These are phyloP conservation scores for Phtheirospermum japonicum DNA, from an alignment of 257 asterid species.

Conservation along the genomic window DNA sequence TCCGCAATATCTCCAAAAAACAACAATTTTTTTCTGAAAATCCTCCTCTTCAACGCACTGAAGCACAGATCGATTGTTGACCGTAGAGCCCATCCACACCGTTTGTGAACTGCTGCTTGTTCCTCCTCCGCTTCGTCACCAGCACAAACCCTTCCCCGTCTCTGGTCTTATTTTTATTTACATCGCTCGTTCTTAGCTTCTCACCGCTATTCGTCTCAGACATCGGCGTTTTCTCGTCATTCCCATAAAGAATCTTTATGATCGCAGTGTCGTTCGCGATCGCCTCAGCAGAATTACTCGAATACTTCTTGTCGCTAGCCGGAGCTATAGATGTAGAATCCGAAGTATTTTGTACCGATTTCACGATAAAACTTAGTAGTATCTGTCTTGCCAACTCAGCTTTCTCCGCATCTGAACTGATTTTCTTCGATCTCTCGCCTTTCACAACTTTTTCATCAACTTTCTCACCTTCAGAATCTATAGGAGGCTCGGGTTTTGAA, in stretches of 20 bases:
- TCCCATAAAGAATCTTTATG: conserved; percentile 62
- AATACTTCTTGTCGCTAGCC: conserved; percentile 43
- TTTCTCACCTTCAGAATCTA: conserved; percentile 50
- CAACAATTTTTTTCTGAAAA: neutral
- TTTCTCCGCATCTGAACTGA: conserved; percentile 61
- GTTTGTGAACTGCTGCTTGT: conserved; percentile 68
- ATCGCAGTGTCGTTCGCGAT: conserved; percentile 74
- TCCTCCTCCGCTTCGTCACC: conserved; percentile 82
- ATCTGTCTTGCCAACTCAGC: conserved; percentile 93
- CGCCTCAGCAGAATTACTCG: conserved; percentile 67
- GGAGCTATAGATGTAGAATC: conserved; percentile 44
- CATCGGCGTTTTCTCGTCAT: conserved; percentile 41
- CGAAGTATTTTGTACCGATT: conserved; percentile 73
- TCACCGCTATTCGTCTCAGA: conserved; percentile 30
- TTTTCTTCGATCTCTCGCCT: conserved; percentile 49
- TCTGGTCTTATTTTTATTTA: conserved; percentile 39
- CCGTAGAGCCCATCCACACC: conserved; percentile 64
- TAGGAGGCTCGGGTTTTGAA: conserved; percentile 27
- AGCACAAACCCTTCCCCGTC: conserved; percentile 93
- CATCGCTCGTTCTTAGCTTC: conserved; percentile 32
- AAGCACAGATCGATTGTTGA: conserved; percentile 84
- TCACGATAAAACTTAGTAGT: conserved; percentile 87
- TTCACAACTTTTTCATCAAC: conserved; percentile 38
- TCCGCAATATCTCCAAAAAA: conserved; percentile 1
- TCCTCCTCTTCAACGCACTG: conserved; percentile 58